phyloP scores from a whole-genome alignment of 306 rosid species.

The Cucumis sativus region DNA sequence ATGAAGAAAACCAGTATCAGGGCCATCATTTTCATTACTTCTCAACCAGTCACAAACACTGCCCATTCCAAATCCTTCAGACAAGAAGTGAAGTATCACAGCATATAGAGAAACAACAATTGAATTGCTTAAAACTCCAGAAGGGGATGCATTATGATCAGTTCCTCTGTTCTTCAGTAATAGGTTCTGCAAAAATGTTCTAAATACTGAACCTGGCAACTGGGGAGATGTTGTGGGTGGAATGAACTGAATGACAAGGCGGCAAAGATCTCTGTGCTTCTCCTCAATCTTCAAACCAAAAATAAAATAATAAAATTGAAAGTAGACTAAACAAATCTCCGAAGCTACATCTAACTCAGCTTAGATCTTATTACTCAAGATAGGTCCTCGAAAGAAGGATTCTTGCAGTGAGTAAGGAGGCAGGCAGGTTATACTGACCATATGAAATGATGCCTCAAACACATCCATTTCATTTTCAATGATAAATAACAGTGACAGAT shows the following conservation, averaged over 20 bases:
- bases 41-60: conserved; percentile 69
- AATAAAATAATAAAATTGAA: background rate
- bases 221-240: conserved; percentile 78
- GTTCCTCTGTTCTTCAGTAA: conserved; percentile 81
- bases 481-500: background rate
- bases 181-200: conserved; percentile 68
- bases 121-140: conserved; percentile 78
- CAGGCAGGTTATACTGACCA: background rate
- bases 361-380: background rate
- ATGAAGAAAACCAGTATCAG: conserved; percentile 85
- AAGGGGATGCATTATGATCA: conserved; percentile 66
- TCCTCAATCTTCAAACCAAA: conserved; percentile 65
- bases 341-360: background rate
- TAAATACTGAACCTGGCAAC: conserved; percentile 84
- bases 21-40: conserved; percentile 37
- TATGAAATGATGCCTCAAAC: background rate
- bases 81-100: conserved; percentile 80
- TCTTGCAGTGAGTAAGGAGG: background rate
- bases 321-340: background rate
- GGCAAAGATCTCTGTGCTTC: conserved; percentile 93
- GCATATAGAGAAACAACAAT: conserved; percentile 82
- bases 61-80: conserved; percentile 85
- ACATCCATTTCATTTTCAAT: background rate
- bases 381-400: background rate
- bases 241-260: conserved; percentile 80